phyloP scores from a whole-genome alignment of 768 basidiomycete species.

The Kwoniella shandongensis region DNA sequence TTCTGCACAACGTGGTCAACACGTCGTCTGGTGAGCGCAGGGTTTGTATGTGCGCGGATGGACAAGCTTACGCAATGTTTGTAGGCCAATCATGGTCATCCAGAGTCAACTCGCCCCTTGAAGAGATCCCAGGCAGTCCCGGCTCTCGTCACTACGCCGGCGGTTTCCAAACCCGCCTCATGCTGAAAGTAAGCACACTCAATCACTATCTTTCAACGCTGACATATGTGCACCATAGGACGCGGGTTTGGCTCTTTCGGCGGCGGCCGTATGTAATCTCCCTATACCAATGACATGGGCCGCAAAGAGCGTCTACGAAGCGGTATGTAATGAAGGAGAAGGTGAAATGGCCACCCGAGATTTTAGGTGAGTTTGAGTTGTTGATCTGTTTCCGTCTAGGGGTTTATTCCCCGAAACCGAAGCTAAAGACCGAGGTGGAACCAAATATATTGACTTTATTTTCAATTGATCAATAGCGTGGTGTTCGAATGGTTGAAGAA shows the following conservation, averaged over 20 bases:
- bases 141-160: constrained; percentile 35
- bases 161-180: constrained; percentile 42
- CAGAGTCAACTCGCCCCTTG: constrained; percentile 36
- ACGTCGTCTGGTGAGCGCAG: constrained; percentile 33
- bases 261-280: constrained; percentile 38
- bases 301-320: constrained; percentile 43
- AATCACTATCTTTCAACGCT: background rate
- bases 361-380: constrained; percentile 39
- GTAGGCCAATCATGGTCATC: constrained; percentile 49
- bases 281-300: constrained; percentile 48
- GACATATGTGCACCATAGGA: constrained; percentile 28
- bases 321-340: constrained; percentile 35
- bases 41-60: background rate
- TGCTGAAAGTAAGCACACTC: constrained; percentile 42
- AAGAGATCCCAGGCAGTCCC: constrained; percentile 28
- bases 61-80: background rate
- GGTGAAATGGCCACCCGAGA: constrained; percentile 38
- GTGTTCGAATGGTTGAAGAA: constrained; percentile 45
- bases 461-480: no score
- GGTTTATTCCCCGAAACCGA: no score
- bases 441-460: no score
- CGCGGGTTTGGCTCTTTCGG: constrained; percentile 40
- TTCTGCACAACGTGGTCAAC: constrained; percentile 42
- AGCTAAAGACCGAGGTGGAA: no score
- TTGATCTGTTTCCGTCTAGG: background rate